Base-by-base conservation (phyloP, 2,329 filamentous ascomycete genomes). In the Ceratocystis papillata region DNA sequence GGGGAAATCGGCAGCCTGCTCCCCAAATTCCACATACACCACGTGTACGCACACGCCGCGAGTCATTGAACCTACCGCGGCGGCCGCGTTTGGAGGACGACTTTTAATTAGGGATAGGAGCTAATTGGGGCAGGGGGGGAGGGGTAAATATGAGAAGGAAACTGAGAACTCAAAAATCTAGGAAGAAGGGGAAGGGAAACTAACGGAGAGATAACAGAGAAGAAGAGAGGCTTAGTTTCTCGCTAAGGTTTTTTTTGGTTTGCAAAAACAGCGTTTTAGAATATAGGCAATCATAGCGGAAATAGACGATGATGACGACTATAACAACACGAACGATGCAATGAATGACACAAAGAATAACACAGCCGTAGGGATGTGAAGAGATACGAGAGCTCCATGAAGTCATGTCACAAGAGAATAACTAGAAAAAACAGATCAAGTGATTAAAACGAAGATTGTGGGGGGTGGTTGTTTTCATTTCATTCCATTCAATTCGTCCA, bases 241-340 rank as follows among this genome's bases (percentile, higher is more conserved):
- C 20, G 1, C 25, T 12, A 4, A 5, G 3, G 28, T 10, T 15
- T 17, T 41, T 41, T 33, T 30, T 59, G 25, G 46, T 25, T 59
- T 59, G n/a, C 25, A 33, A 59, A 59, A 17, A n/a, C 12, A 30
- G 53, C 53, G 53, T 59, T 59, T 59, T 30, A 30, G 53, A 41
- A 59, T 59, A 59, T 59, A 30, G 30, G 53, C 53, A 59, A 59
- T 59, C 53, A 59, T 59, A 59, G 17, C 53, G 53, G 53, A 59
- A 37, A 59, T 59, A 59, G 53, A 59, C 15, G n/a, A 59, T n/a
- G 53, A 57, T 30, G 25, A 59, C 53, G 28, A 59, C 33, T 10
- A 59, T 25, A 30, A 59, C n/a, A 33, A 59, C 33, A 25, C 12
- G 28, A 25, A 37, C 6, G 1, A 22, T 50, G 17, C 6, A 2